Conservation (phyloP, 352 stramenopile genomes). For the Globisporangium radiosum region DNA sequence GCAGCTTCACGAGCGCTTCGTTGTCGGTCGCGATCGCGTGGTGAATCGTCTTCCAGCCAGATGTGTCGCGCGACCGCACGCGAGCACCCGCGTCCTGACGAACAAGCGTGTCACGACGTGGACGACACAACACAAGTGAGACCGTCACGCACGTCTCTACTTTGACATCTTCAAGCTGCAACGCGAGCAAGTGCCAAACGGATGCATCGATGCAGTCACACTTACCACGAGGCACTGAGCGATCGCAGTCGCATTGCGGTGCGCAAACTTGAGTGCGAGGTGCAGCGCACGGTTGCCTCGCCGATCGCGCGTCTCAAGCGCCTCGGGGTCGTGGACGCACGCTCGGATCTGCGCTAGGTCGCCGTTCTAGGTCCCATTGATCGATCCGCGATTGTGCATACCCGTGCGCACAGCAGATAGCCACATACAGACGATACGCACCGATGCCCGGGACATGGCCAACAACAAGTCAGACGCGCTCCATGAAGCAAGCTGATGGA, state of each 20-base stretch:
- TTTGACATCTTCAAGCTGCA: background rate
- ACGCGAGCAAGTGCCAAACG: background rate
- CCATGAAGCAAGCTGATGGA: too few species aligned
- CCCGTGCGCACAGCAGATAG: background rate
- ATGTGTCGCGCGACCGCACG: constrained; percentile 49
- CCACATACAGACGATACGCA: background rate
- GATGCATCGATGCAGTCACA: background rate
- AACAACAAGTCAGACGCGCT: too few species aligned
- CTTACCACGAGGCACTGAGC: constrained; percentile 48
- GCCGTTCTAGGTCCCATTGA: constrained; percentile 32
- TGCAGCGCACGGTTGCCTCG: constrained; percentile 60
- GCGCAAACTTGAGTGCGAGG: constrained; percentile 60
- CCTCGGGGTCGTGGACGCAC: constrained; percentile 21
- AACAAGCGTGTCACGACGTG: background rate
- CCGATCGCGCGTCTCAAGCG: constrained; percentile 41
- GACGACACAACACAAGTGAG: too few species aligned
- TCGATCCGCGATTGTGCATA: too few species aligned
- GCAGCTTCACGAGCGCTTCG: constrained; percentile 48
- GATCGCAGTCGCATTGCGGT: constrained; percentile 47
- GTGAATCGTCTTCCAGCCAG: constrained; percentile 63
- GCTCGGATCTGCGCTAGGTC: constrained; percentile 47
- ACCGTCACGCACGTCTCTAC: background rate
- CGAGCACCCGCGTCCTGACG: constrained; percentile 44
- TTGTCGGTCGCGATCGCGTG: constrained; percentile 54
- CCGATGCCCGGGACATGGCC: too few species aligned